A percentile compares a stretch with the other conserved stretches of the same genome.
These are phyloP conservation scores for Saturnispora halmiae DNA, from an alignment of 805 yeast genomes.

Conservation along the genomic window DNA sequence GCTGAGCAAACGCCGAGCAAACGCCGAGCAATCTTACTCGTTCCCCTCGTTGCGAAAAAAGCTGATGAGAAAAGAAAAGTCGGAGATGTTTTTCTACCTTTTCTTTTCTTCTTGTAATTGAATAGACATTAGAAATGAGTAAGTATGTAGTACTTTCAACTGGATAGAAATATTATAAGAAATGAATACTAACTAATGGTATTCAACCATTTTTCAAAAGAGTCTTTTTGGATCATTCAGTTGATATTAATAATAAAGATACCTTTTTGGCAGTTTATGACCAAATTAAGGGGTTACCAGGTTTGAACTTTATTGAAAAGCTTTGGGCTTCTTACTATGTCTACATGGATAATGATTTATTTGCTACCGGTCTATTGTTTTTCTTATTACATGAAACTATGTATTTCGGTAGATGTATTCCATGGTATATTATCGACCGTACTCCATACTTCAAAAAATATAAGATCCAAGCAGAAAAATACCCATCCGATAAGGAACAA, in stretches of 20 bases:
- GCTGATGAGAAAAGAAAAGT: neutral
- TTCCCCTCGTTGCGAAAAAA: slow-evolving; percentile 7
- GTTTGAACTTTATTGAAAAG: slow-evolving; percentile 43
- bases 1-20: too few relatives aligned
- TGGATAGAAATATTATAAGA: neutral
- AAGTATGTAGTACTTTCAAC: slow-evolving; percentile 7
- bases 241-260: slow-evolving; percentile 18
- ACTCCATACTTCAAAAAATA: slow-evolving; percentile 78
- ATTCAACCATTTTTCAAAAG: slow-evolving; percentile 13
- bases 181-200: slow-evolving; percentile 9
- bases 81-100: too few relatives aligned
- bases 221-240: slow-evolving; percentile 22
- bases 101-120: too few relatives aligned
- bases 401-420: slow-evolving; percentile 87
- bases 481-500: slow-evolving; percentile 76
- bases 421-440: slow-evolving; percentile 83
- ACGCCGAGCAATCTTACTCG: slow-evolving; percentile 1
- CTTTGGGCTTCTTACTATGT: slow-evolving; percentile 87
- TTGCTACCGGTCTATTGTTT: slow-evolving; percentile 86
- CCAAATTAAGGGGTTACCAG: slow-evolving; percentile 21
- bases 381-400: slow-evolving; percentile 76
- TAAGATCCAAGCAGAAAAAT: slow-evolving; percentile 82
- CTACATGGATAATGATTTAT: slow-evolving; percentile 75
- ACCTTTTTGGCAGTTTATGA: slow-evolving; percentile 21
- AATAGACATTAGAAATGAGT: slow-evolving; percentile 16